Evolutionary conservation across 805 yeast species (phyloP).

Genomic region (Candida fluviatilis): DNA sequence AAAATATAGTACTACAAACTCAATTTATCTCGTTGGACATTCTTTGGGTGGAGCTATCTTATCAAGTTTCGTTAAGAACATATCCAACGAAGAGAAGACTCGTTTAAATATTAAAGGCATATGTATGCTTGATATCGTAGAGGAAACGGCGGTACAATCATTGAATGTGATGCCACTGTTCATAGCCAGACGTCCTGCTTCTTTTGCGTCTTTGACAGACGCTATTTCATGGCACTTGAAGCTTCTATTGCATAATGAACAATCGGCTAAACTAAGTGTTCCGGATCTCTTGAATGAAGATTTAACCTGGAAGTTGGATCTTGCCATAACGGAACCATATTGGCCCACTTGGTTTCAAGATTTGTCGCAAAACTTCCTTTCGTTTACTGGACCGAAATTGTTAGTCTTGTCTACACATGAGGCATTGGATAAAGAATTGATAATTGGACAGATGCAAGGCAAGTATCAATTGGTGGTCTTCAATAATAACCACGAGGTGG

Average conservation of each 20-base stretch:
- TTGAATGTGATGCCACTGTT: conserved; percentile 64
- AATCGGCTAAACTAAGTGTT: conserved; percentile 72
- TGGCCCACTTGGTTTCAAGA: conserved; percentile 85
- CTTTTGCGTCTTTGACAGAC: conserved; percentile 46
- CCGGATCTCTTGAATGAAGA: conserved; percentile 53
- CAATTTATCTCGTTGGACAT: conserved; percentile 74
- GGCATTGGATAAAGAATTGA: conserved; percentile 75
- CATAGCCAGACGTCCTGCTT: conserved; percentile 57
- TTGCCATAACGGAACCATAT: conserved; percentile 54
- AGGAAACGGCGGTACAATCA: conserved; percentile 80
- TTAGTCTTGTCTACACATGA: conserved; percentile 87
- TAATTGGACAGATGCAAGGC: conserved; percentile 98
- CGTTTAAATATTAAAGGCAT: conserved; percentile 53
- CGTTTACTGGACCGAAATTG: conserved; percentile 50
- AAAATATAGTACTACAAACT: conserved; percentile 12
- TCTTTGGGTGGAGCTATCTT: conserved; percentile 86
- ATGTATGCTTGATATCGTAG: conserved; percentile 85
- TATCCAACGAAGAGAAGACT: conserved; percentile 19
- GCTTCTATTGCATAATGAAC: conserved; percentile 47
- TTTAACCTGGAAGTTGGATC: conserved; percentile 61
- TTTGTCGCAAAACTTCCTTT: conserved; percentile 50
- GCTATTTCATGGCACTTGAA: conserved; percentile 84
- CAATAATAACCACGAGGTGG: conserved; percentile 49
- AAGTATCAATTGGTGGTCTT: conserved; percentile 85
- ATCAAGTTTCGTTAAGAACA: conserved; percentile 44